A percentile compares a stretch with the other conserved stretches of the same genome.
These are phyloP conservation scores for Papilionanthe hybrid DNA, from an alignment of 116 monocot species.

Conservation along the genomic window DNA sequence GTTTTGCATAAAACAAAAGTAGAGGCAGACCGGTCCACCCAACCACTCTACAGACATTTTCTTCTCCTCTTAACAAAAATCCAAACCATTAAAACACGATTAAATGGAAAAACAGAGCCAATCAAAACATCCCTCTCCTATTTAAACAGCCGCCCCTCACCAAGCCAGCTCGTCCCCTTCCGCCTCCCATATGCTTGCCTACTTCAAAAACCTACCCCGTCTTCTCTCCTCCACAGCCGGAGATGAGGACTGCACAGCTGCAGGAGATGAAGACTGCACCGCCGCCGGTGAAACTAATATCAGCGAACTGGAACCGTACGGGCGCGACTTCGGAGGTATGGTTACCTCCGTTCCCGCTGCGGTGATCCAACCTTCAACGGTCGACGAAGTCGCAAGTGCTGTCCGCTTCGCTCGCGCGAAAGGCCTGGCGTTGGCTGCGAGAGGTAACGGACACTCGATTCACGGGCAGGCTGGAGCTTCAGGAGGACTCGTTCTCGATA, in stretches of 20 bases:
- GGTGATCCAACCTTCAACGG: conserved; percentile 26
- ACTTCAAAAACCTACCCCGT: conserved; percentile 19
- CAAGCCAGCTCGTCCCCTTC: not conserved
- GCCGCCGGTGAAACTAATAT: not conserved
- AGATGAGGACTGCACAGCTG: no score
- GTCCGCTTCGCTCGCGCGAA: conserved; percentile 7
- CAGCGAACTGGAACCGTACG: conserved; percentile 8
- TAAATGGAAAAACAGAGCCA: no score
- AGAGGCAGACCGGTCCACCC: no score
- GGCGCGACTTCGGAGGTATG: conserved; percentile 41
- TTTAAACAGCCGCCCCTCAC: not conserved
- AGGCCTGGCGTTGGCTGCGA: conserved; percentile 49
- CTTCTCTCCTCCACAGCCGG: no score
- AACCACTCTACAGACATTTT: no score
- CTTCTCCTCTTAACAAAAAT: no score
- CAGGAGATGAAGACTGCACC: not conserved
- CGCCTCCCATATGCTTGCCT: conserved; percentile 18
- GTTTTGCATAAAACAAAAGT: no score
- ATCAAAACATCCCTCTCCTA: not conserved
- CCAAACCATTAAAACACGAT: no score
- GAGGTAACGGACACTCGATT: conserved; percentile 91
- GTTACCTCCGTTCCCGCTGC: conserved; percentile 23
- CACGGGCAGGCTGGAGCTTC: conserved; percentile 65
- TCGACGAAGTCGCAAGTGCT: conserved; percentile 26
- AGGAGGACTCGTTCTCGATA: conserved; percentile 69